phyloP scores from a whole-genome alignment of 352 stramenopile species.

The Elongisporangium anandrum region DNA sequence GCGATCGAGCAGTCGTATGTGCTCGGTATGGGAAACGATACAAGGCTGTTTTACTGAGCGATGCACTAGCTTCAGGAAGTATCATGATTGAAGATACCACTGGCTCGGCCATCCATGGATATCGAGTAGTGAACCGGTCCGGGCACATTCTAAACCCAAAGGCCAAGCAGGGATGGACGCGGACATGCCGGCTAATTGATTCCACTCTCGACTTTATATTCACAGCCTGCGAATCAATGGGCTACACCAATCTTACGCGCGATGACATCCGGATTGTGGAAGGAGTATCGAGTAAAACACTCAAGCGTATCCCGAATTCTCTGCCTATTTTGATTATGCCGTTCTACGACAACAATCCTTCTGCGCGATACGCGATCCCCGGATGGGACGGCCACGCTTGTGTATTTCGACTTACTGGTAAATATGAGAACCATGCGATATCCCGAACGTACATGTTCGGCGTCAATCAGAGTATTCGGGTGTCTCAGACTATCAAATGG shows the following conservation, averaged over 20 bases:
- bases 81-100: background rate
- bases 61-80: background rate
- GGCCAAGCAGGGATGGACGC: background rate
- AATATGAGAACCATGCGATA: background rate
- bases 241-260: slow-evolving; percentile 7
- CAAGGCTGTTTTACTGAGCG: background rate
- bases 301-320: background rate
- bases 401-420: slow-evolving; percentile 5
- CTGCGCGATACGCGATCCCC: slow-evolving; percentile 15
- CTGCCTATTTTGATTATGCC: slow-evolving; percentile 26
- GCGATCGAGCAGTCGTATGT: background rate
- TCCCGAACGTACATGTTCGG: background rate
- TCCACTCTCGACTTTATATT: slow-evolving; percentile 3
- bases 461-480: background rate
- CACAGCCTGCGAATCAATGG: background rate
- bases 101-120: background rate
- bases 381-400: slow-evolving; percentile 22
- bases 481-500: background rate
- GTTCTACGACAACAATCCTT: slow-evolving; percentile 11
- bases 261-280: slow-evolving; percentile 6
- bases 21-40: background rate
- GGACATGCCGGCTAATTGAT: slow-evolving; percentile 1
- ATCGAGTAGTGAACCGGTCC: background rate
- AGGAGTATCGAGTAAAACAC: background rate
- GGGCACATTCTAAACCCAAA: background rate